These are phyloP conservation scores for Thymus mandschuricus DNA, from an alignment of 257 asterid species.

Conservation along the genomic window DNA sequence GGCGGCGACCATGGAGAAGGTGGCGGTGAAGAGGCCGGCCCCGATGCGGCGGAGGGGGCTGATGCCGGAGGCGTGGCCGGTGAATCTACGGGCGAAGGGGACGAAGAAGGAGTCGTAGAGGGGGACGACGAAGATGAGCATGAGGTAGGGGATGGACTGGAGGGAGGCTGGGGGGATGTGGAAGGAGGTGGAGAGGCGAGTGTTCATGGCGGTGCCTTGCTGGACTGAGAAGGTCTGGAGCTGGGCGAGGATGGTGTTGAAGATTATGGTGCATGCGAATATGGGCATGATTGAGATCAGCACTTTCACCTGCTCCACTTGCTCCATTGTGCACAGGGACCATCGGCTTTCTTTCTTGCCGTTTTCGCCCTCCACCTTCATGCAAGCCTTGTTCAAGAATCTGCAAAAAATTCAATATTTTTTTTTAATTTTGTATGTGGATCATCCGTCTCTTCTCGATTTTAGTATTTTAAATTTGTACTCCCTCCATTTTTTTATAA, in stretches of 20 bases:
- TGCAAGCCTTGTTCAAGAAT: conserved; percentile 94
- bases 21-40: conserved; percentile 65
- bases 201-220: conserved; percentile 86
- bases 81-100: conserved; percentile 74
- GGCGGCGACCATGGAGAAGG: conserved; percentile 88
- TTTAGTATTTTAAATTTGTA: too few species aligned
- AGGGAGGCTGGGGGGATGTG: conserved; percentile 95
- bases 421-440: too few species aligned
- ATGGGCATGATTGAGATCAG: conserved; percentile 73
- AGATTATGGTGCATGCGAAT: conserved; percentile 85
- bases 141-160: conserved; percentile 89
- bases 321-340: conserved; percentile 59
- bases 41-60: conserved; percentile 79
- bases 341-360: conserved; percentile 51
- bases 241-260: conserved; percentile 93
- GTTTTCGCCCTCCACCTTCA: conserved; percentile 37
- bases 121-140: conserved; percentile 79
- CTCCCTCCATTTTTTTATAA: too few species aligned
- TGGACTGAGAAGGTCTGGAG: conserved; percentile 96
- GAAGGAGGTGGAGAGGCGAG: conserved; percentile 58
- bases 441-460: too few species aligned
- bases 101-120: conserved; percentile 73
- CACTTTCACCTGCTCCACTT: conserved; percentile 81
- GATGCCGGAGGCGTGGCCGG: conserved; percentile 70
- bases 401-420: conserved; percentile 35